Conservation (phyloP, 768 basidiomycete species). For the Boletus eberwhitei region DNA sequence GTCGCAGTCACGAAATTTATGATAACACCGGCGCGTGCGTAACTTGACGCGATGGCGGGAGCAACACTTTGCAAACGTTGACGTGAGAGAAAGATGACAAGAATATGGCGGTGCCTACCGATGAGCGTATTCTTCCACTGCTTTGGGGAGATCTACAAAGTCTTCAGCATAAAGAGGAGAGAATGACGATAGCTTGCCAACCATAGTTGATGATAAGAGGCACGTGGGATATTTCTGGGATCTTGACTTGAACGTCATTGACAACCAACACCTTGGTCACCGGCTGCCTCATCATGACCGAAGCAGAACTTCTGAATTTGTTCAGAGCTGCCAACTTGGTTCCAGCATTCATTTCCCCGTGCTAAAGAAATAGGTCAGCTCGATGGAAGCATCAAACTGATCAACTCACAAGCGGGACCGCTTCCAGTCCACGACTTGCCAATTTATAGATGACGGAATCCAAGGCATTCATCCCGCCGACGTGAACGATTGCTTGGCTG, state of each 20-base stretch:
- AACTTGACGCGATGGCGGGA: slow-evolving; percentile 79
- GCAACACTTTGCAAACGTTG: slow-evolving; percentile 54
- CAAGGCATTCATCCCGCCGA: slow-evolving; percentile 82
- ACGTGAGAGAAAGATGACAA: slow-evolving; percentile 5
- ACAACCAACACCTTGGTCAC: slow-evolving; percentile 80
- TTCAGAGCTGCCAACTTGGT: slow-evolving; percentile 79
- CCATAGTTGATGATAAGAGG: slow-evolving; percentile 96
- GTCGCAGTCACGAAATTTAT: slow-evolving; percentile 98
- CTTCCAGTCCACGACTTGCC: slow-evolving; percentile 79
- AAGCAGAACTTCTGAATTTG: slow-evolving; percentile 66
- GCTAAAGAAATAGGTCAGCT: slow-evolving; percentile 43
- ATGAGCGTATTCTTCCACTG: slow-evolving; percentile 96
- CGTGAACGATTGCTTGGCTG: slow-evolving; percentile 78
- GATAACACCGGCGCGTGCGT: slow-evolving; percentile 85
- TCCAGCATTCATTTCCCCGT: slow-evolving; percentile 88
- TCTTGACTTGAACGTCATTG: slow-evolving; percentile 91
- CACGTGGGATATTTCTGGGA: slow-evolving; percentile 83
- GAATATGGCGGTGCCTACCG: slow-evolving; percentile 48
- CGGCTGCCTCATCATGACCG: slow-evolving; percentile 61
- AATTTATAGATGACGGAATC: slow-evolving; percentile 91
- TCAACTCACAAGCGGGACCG: slow-evolving; percentile 77
- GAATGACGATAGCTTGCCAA: slow-evolving; percentile 26
- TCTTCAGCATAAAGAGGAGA: slow-evolving; percentile 8
- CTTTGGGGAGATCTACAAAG: slow-evolving; percentile 77
- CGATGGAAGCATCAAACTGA: background rate